Base-by-base conservation (phyloP, 2,329 filamentous ascomycete species). In the Ceratocystis cacaofunesta region DNA sequence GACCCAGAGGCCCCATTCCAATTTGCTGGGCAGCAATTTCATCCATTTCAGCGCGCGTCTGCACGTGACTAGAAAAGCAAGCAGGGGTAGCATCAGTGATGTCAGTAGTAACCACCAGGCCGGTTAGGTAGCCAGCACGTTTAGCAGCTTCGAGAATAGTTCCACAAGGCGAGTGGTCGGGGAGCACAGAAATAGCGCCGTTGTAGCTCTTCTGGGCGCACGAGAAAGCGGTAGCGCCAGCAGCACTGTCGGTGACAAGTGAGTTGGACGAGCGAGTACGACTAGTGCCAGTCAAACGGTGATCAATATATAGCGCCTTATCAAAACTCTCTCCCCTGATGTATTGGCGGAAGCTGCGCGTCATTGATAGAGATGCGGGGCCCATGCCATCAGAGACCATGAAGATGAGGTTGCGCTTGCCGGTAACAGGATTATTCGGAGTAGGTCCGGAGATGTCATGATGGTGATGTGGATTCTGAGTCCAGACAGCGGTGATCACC, bases 381-480 rank as follows among this genome's bases (percentile, higher is more conserved):
- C 94, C 94, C 94, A 99, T 99, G 72, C 94, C 94, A 74, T 99
- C 94, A 0, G 90, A 96, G 46, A 99, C 92, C 94, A 99, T 99
- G 79, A 99, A 97, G 71, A 99, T 87, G 64, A 99, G 80, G 75
- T 97, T 99, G 65, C 90, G 84, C 80, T 97, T 99, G 63, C 85
- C 84, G 70, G 69, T 41, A 10, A 73, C 71, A 46, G 68, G 71
- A 8, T 17, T 30, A 4, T 28, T 17, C 2, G 55, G 55, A 8
- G 8, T 30, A 22, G 48, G 48, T 30, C 71, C 73, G 66, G 69
- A 71, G 62, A 68, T 72, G 67, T 61, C 72, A 10, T 78, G 80
- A 74, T 96, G 90, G 72, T 90, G 88, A 66, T 62, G 72, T 10
- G 78, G 80, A 74, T 96, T 90, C 72, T 90, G 88, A 17, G 89